These are phyloP conservation scores for Colletotrichum sp. DNA, from an alignment of 2,329 filamentous ascomycete species.

Conservation along the genomic window DNA sequence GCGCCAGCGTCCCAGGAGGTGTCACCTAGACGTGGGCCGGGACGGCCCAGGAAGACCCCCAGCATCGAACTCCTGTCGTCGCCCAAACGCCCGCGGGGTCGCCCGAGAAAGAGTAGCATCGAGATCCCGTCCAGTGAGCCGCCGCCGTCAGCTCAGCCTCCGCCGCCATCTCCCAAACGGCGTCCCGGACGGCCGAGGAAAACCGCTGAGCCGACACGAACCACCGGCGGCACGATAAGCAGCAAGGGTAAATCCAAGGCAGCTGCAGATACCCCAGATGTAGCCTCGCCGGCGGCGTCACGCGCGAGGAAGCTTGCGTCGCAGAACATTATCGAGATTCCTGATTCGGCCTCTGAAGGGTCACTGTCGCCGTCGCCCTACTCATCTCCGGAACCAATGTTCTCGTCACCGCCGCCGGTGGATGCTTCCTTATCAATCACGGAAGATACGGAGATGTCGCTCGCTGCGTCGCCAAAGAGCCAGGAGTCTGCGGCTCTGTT, in stretches of 20 bases:
- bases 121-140: slow-evolving; percentile 30
- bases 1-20: slow-evolving; percentile 28
- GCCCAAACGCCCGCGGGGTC: slow-evolving; percentile 35
- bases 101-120: slow-evolving; percentile 42
- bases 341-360: slow-evolving; percentile 54
- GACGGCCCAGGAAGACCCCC: slow-evolving; percentile 37
- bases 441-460: slow-evolving; percentile 50
- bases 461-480: slow-evolving; percentile 39
- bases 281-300: slow-evolving; percentile 26
- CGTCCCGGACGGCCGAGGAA: slow-evolving; percentile 4
- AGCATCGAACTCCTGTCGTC: background rate
- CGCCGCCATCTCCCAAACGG: slow-evolving; percentile 11
- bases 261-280: slow-evolving; percentile 11
- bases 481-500: slow-evolving; percentile 53
- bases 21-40: slow-evolving; percentile 40
- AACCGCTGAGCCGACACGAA: background rate
- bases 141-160: slow-evolving; percentile 37
- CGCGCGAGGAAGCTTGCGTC: slow-evolving; percentile 28
- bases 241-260: background rate
- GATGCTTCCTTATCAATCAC: slow-evolving; percentile 50
- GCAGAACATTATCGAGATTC: slow-evolving; percentile 48
- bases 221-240: background rate
- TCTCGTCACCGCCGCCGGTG: slow-evolving; percentile 47
- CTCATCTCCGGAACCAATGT: slow-evolving; percentile 42
- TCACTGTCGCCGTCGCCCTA: slow-evolving; percentile 30